A percentile compares a stretch with the other conserved stretches of the same genome.
These are phyloP conservation scores for Lolium multiflorum DNA, from an alignment of 176 grass and related monocot species.

Conservation along the genomic window DNA sequence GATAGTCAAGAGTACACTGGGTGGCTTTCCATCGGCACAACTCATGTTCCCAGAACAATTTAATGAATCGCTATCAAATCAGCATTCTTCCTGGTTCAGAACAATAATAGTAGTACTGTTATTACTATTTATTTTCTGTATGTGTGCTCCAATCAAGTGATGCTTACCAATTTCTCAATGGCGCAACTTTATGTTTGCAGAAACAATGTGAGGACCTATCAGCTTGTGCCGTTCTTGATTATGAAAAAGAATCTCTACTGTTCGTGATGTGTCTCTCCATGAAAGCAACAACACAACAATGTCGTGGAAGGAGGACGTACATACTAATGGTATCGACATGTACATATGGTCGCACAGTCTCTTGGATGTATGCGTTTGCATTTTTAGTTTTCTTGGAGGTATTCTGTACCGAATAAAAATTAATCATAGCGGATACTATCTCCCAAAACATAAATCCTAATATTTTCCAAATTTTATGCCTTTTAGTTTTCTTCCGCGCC, in stretches of 20 bases:
- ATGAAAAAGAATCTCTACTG: not conserved
- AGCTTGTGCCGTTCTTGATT: not conserved
- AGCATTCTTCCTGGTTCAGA: not conserved
- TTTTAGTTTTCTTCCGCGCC: no score
- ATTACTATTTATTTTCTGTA: not conserved
- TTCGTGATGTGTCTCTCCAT: not conserved
- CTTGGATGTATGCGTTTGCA: not conserved
- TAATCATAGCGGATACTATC: no score
- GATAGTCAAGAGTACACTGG: not conserved
- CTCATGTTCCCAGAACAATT: not conserved
- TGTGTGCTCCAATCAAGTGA: not conserved
- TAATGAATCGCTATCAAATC: not conserved
- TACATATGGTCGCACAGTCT: not conserved
- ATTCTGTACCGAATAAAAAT: not conserved
- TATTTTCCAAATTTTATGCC: no score
- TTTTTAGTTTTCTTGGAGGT: not conserved
- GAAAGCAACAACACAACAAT: not conserved
- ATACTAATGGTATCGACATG: not conserved
- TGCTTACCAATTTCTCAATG: not conserved
- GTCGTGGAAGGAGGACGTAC: not conserved
- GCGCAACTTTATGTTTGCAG: not conserved
- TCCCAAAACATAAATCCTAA: no score
- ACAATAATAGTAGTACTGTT: not conserved
- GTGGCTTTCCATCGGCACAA: not conserved
- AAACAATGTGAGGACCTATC: constrained; percentile 1